A percentile compares a stretch with the other conserved stretches of the same genome.
phyloP scores from a whole-genome alignment of 306 rosid genomes.

The Luffa aegyptiaca region DNA sequence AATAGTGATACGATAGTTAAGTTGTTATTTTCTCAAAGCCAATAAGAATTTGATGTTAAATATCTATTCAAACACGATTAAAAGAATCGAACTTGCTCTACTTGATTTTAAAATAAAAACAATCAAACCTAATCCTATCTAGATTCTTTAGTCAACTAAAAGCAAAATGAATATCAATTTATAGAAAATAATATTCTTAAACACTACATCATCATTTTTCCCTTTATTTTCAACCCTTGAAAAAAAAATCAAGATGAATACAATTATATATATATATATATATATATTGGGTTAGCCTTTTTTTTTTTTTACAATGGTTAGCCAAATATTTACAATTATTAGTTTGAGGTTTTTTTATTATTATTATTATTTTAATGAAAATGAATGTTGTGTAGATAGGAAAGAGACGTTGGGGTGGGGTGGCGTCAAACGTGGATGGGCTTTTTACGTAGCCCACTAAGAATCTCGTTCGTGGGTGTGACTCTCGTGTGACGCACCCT shows the following conservation, averaged over 20 bases:
- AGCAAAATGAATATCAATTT: not conserved
- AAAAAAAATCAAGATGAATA: too few relatives aligned
- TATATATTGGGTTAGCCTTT: too few relatives aligned
- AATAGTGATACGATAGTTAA: too few relatives aligned
- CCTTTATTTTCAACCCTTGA: too few relatives aligned
- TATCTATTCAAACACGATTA: not conserved
- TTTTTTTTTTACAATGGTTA: too few relatives aligned
- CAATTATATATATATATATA: too few relatives aligned
- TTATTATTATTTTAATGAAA: not conserved
- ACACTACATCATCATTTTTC: not conserved
- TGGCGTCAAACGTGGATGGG: conserved; percentile 2
- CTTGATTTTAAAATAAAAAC: not conserved
- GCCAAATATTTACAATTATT: too few relatives aligned
- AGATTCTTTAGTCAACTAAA: not conserved
- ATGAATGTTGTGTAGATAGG: not conserved
- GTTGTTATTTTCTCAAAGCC: too few relatives aligned
- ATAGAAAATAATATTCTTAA: too few relatives aligned
- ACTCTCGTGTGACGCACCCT: conserved; percentile 6
- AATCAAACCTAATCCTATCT: not conserved
- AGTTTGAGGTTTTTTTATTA: too few relatives aligned
- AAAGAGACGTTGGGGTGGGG: too few relatives aligned
- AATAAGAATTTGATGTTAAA: not conserved
- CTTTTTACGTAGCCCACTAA: not conserved
- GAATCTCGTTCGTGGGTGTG: conserved; percentile 1
- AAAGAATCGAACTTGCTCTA: not conserved